Percentiles rank a stretch among this genome's conserved stretches.
Conservation (phyloP, 2,329 filamentous ascomycete genomes). For the Erysiphe pulchra region DNA sequence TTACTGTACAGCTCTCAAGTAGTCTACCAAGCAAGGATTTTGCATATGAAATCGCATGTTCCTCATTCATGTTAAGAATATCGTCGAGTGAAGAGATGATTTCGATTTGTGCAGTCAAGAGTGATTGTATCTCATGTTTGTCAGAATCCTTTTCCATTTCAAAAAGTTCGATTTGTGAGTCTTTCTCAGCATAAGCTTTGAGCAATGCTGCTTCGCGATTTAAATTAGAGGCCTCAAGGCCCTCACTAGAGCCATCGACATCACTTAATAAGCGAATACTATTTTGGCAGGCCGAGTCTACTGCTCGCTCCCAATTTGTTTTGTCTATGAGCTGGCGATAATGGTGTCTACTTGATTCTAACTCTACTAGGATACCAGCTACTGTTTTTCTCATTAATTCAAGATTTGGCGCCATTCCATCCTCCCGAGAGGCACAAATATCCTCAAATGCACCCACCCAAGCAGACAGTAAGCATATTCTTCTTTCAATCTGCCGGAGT, state of each 20-base stretch:
- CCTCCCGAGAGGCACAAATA: constrained; percentile 46
- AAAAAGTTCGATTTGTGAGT: constrained; percentile 48
- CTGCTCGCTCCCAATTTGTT: constrained; percentile 61
- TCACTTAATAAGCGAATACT: constrained; percentile 55
- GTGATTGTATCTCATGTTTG: constrained; percentile 49
- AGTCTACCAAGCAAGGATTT: constrained; percentile 54
- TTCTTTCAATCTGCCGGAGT: constrained; percentile 54
- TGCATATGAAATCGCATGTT: constrained; percentile 58
- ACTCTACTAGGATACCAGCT: constrained; percentile 62
- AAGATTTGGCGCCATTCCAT: constrained; percentile 43
- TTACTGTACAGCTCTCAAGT: constrained; percentile 47
- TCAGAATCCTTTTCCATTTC: constrained; percentile 71
- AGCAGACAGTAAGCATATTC: constrained; percentile 62
- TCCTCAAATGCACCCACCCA: constrained; percentile 86
- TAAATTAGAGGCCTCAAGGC: constrained; percentile 43
- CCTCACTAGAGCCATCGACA: constrained; percentile 38
- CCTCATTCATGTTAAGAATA: constrained; percentile 58
- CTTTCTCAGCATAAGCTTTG: constrained; percentile 58
- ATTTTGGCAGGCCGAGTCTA: constrained; percentile 73
- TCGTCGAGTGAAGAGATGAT: constrained; percentile 63
- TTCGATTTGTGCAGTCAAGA: constrained; percentile 80
- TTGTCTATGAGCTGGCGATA: constrained; percentile 64
- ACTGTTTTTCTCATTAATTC: constrained; percentile 64
- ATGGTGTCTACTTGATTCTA: constrained; percentile 76
- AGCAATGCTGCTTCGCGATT: constrained; percentile 65